Evolutionary conservation across 768 basidiomycete species (phyloP), one percentile per base, ranked within the genome.

Genomic region (Galerina marginata): DNA sequence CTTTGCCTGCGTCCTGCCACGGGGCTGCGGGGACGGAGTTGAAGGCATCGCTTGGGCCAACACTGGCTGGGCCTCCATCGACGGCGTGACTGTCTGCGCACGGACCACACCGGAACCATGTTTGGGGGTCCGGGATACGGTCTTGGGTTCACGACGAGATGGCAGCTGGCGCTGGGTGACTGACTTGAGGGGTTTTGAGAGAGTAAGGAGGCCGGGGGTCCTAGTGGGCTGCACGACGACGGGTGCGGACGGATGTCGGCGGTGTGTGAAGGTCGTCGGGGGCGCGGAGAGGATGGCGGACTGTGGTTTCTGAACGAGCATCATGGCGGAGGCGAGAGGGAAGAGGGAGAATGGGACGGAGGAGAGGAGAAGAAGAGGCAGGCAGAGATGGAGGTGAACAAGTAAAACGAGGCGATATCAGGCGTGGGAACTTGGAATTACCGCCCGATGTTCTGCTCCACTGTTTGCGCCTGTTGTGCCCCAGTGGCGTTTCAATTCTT

Each of bases 171-270:
- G 66, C 36, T 72, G 67, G 3, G 70, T 69, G 15, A 71, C 55
- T n/a, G 69, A 33, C 38, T 75, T 74, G 46, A 64, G 54, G 11
- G 86, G 86, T 79, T 86, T 89, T 55, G 88, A 85, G 51, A 92
- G 80, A 49, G 86, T 83, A 53, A 92, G 82, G 9, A 92, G 81
- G 69, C 91, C 91, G 0, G 90, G 91, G 0, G 85, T 90, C 56
- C 82, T 82, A 11, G 91, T 90, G 3, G 91, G 86, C 71, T 90
- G 88, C 4, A 90, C 80, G 67, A 88, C 83, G 38, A 85, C 81
- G 0, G 85, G 83, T 0, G 90, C 90, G 0, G 90, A 91, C 16
- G 90, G 86, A 69, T 86, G 84, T 55, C 91, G 80, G 61, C 85
- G 79, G 72, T 90, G 90, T 20, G 78, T 26, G 65, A 67, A 42